Percentiles rank a stretch among this genome's conserved stretches.
Evolutionary conservation across 352 stramenopile genomes (phyloP).

Genomic region (Discostella stelligera): DNA sequence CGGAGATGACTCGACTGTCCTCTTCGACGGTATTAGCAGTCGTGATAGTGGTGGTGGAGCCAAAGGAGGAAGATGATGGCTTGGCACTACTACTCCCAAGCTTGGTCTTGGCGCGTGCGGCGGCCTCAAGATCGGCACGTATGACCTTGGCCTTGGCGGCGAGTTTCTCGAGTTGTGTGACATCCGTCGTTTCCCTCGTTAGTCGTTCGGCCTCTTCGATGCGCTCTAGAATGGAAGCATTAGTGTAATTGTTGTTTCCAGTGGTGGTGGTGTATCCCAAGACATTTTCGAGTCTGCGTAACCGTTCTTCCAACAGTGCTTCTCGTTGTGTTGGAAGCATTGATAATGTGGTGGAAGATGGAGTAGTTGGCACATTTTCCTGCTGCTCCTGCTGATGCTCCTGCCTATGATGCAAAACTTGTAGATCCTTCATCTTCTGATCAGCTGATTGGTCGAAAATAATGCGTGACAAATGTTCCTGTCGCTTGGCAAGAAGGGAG

Average conservation of each 20-base stretch:
- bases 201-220: slow-evolving; percentile 60
- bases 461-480: slow-evolving; percentile 33
- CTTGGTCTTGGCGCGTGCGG: slow-evolving; percentile 59
- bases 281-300: slow-evolving; percentile 56
- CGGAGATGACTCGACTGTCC: slow-evolving; percentile 68
- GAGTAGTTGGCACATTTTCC: slow-evolving; percentile 53
- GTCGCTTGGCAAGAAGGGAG: slow-evolving; percentile 11
- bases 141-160: slow-evolving; percentile 74
- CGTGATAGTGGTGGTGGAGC: neutral
- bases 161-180: slow-evolving; percentile 53
- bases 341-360: slow-evolving; percentile 35
- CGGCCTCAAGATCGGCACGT: slow-evolving; percentile 50
- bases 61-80: neutral
- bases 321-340: slow-evolving; percentile 19
- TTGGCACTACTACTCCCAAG: slow-evolving; percentile 26
- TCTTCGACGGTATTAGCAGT: slow-evolving; percentile 21
- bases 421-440: neutral
- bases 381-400: neutral
- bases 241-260: neutral
- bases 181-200: slow-evolving; percentile 45
- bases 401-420: neutral
- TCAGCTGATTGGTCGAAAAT: slow-evolving; percentile 21
- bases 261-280: slow-evolving; percentile 33
- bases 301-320: slow-evolving; percentile 53
- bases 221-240: slow-evolving; percentile 51